These are phyloP conservation scores for Plantago ovata DNA, from an alignment of 257 asterid genomes.

Conservation along the genomic window DNA sequence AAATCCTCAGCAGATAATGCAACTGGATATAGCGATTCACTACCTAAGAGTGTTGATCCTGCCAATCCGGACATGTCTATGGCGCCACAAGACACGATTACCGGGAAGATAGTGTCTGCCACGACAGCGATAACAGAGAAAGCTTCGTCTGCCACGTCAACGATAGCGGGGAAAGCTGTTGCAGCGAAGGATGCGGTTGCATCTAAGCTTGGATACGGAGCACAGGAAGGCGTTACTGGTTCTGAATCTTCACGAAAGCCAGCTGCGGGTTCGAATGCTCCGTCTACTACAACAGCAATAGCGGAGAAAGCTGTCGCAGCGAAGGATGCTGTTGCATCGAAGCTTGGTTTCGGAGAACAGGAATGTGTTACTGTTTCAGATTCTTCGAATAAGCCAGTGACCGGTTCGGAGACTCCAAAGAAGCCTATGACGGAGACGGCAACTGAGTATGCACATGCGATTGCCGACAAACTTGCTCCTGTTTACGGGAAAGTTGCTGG, in stretches of 20 bases:
- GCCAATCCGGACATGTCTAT: constrained; percentile 23
- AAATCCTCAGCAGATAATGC: background rate
- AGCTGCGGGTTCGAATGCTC: background rate
- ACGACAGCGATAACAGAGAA: constrained; percentile 32
- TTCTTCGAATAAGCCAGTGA: background rate
- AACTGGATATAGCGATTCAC: constrained; percentile 4
- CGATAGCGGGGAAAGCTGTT: no score
- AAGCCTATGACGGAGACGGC: constrained; percentile 17
- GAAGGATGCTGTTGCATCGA: constrained; percentile 43
- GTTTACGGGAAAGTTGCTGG: constrained; percentile 28
- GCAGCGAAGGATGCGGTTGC: constrained; percentile 48
- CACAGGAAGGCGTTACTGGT: no score
- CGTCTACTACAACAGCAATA: no score
- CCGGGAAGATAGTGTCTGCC: constrained; percentile 36
- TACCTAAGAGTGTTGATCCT: constrained; percentile 26
- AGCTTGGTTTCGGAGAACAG: constrained; percentile 36
- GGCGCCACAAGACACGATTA: constrained; percentile 28
- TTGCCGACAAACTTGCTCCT: constrained; percentile 25
- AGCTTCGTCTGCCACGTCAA: no score
- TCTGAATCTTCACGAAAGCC: background rate
- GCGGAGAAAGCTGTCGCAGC: constrained; percentile 44
- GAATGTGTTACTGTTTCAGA: background rate
- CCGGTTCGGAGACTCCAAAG: constrained; percentile 1
- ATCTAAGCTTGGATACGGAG: constrained; percentile 44
- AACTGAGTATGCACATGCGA: constrained; percentile 31